Conservation (phyloP, 2,329 filamentous ascomycete genomes). For the Ophiostoma populinum region DNA sequence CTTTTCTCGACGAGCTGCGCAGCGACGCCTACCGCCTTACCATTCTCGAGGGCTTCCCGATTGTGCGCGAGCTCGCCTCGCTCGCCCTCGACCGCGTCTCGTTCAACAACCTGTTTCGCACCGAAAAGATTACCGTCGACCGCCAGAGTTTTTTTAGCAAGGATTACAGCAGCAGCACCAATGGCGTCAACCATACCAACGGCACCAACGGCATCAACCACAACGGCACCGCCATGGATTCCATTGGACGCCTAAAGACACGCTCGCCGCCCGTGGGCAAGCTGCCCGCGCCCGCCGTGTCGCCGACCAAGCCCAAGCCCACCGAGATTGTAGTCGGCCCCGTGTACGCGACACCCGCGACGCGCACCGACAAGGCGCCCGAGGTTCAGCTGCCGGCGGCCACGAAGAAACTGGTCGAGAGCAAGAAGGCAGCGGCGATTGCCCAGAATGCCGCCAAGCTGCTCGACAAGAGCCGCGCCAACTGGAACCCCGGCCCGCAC, state of each 20-base stretch:
- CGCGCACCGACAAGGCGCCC: constrained; percentile 5
- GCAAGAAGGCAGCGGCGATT: constrained; percentile 15
- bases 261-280: not conserved
- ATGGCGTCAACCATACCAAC: not conserved
- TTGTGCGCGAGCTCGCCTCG: constrained; percentile 26
- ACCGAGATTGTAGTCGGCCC: not conserved
- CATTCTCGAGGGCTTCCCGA: constrained; percentile 35
- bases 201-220: constrained; percentile 1
- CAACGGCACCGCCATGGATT: constrained; percentile 3
- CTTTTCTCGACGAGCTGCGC: constrained; percentile 38
- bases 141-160: no score
- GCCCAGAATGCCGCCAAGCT: constrained; percentile 3
- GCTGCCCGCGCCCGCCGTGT: no score
- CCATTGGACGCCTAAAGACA: not conserved
- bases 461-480: constrained; percentile 16
- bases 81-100: constrained; percentile 29
- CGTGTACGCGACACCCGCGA: not conserved
- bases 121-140: constrained; percentile 30
- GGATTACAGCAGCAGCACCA: not conserved
- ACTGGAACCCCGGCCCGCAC: constrained; percentile 36
- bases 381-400: constrained; percentile 22
- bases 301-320: not conserved
- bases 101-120: constrained; percentile 34
- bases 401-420: constrained; percentile 10
- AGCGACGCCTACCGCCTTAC: constrained; percentile 27